A percentile compares a stretch with the other conserved stretches of the same genome.
These are phyloP conservation scores for Cutaneotrichosporon daszewskae DNA, from an alignment of 1,284 basidiomycete species.

Conservation along the genomic window DNA sequence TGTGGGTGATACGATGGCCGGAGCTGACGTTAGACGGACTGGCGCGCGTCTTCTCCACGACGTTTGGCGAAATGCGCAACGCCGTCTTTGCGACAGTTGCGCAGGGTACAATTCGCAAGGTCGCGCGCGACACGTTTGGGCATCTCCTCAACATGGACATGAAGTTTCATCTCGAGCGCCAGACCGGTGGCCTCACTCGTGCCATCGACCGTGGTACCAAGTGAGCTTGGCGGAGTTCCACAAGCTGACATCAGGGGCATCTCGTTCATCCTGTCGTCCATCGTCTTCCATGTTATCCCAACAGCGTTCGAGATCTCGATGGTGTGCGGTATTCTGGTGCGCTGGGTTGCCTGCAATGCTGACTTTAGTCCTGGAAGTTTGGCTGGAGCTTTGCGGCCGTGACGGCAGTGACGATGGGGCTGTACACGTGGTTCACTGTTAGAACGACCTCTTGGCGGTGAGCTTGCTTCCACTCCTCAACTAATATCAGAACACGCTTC, in stretches of 20 bases:
- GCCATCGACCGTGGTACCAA: conserved; percentile 98
- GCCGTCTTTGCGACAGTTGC: conserved; percentile 96
- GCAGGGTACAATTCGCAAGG: conserved; percentile 86
- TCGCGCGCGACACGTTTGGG: conserved; percentile 87
- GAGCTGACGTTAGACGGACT: conserved; percentile 63
- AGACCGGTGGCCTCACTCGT: conserved; percentile 90
- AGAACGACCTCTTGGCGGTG: conserved; percentile 92
- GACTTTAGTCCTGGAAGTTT: conserved; percentile 80
- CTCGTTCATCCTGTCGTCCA: conserved; percentile 86
- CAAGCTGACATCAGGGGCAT: conserved; percentile 64
- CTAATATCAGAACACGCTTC: conserved; percentile 62
- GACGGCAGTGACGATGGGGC: conserved; percentile 74
- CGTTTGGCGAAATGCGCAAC: conserved; percentile 88
- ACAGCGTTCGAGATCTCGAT: conserved; percentile 93
- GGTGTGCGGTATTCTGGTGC: conserved; percentile 91
- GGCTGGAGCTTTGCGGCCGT: conserved; percentile 95
- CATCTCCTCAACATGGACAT: conserved; percentile 87
- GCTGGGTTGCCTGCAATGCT: conserved; percentile 31
- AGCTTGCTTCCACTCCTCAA: conserved; percentile 16
- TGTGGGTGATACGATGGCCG: conserved; percentile 56
- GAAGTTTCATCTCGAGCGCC: conserved; percentile 85
- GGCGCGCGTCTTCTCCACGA: conserved; percentile 79
- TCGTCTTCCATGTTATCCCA: conserved; percentile 91
- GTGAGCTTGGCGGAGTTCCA: conserved; percentile 50
- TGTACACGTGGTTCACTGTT: conserved; percentile 97